Percentiles rank a stretch among this genome's conserved stretches.
Conservation (phyloP, 371 early-diverging fungal genomes). For the Conidiobolus incongruus region DNA sequence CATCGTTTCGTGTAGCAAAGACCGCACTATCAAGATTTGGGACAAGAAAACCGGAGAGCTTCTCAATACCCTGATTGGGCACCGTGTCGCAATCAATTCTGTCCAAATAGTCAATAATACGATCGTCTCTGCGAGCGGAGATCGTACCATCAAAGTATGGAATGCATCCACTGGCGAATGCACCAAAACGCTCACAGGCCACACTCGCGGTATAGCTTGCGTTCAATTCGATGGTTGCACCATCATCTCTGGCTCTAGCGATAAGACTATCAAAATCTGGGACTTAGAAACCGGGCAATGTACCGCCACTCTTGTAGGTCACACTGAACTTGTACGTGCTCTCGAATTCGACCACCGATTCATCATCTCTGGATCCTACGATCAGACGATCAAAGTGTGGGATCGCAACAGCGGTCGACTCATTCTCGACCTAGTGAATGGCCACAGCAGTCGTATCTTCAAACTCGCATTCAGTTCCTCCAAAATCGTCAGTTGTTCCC, state of each 20-base stretch:
- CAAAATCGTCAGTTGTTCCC: slow-evolving; percentile 59
- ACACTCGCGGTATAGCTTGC: slow-evolving; percentile 54
- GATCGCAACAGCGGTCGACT: slow-evolving; percentile 27
- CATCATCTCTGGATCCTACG: slow-evolving; percentile 63
- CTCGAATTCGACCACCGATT: slow-evolving; percentile 24
- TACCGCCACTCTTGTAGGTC: slow-evolving; percentile 36
- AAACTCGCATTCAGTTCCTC: slow-evolving; percentile 62
- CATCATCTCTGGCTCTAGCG: slow-evolving; percentile 63
- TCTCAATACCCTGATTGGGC: slow-evolving; percentile 17
- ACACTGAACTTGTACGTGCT: slow-evolving; percentile 58
- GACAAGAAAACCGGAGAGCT: slow-evolving; percentile 21
- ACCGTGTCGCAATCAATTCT: slow-evolving; percentile 57
- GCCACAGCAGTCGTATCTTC: slow-evolving; percentile 54
- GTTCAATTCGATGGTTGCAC: slow-evolving; percentile 49
- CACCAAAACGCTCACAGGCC: slow-evolving; percentile 22
- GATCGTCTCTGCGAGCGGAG: slow-evolving; percentile 58
- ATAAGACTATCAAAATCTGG: slow-evolving; percentile 69
- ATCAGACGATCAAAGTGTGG: slow-evolving; percentile 72
- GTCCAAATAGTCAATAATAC: slow-evolving; percentile 28
- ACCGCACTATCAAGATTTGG: slow-evolving; percentile 67
- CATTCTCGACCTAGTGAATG: slow-evolving; percentile 21
- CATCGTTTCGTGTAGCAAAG: slow-evolving; percentile 72
- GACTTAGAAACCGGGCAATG: slow-evolving; percentile 41
- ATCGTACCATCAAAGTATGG: slow-evolving; percentile 44
- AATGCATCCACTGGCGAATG: slow-evolving; percentile 28